Conservation (phyloP, 805 yeast genomes). For the Blastobotrys terrestris region DNA sequence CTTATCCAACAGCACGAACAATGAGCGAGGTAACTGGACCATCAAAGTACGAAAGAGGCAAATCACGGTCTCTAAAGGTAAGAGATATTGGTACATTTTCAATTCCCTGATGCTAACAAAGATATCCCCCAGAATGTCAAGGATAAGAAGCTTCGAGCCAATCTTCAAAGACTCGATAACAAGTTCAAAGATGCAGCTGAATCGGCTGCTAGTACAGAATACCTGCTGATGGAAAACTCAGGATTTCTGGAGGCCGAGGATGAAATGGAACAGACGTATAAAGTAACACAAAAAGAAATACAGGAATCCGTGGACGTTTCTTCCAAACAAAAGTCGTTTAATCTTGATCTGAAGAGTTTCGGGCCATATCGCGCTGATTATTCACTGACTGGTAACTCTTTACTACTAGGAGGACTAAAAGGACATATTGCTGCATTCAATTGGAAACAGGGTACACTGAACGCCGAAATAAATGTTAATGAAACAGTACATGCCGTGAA, state of each 20-base stretch:
- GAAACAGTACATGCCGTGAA: slow-evolving; percentile 91
- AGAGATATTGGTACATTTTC: no score
- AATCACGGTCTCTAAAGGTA: background rate
- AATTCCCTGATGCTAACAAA: no score
- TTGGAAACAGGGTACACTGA: slow-evolving; percentile 82
- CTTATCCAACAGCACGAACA: background rate
- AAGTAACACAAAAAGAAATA: slow-evolving; percentile 77
- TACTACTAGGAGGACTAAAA: slow-evolving; percentile 79
- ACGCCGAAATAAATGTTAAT: slow-evolving; percentile 74
- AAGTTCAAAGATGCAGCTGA: slow-evolving; percentile 73
- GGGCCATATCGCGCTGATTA: slow-evolving; percentile 84
- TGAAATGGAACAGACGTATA: slow-evolving; percentile 85
- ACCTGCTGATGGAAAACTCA: slow-evolving; percentile 72
- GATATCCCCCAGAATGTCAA: slow-evolving; percentile 28
- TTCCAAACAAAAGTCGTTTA: slow-evolving; percentile 68
- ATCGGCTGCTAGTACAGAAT: slow-evolving; percentile 81
- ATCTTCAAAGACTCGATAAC: slow-evolving; percentile 59
- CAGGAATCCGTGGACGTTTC: slow-evolving; percentile 65
- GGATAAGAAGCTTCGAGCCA: slow-evolving; percentile 58
- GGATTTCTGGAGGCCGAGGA: slow-evolving; percentile 91
- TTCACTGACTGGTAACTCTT: slow-evolving; percentile 79
- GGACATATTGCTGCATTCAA: slow-evolving; percentile 96
- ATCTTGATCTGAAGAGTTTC: slow-evolving; percentile 62
- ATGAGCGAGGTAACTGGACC: background rate
- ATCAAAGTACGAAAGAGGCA: slow-evolving; percentile 3